Base-by-base conservation (phyloP, 306 rosid species). In the Cucumis cinereus region DNA sequence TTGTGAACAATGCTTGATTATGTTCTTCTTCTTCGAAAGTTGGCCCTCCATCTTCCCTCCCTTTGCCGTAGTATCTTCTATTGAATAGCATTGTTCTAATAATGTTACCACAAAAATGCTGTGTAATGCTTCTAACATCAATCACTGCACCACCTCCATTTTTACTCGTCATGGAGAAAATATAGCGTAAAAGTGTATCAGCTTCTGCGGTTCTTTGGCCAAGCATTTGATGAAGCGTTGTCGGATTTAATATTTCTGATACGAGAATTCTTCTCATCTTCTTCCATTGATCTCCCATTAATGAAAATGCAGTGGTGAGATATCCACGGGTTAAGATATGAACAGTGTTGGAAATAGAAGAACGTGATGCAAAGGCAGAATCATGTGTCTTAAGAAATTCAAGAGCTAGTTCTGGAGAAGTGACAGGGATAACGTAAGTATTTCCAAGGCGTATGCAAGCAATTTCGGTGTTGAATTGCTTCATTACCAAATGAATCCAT, bases 31-130 rank as follows among this genome's bases (percentile, higher is more conserved):
- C 45, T 17, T 35, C 49, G 9, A 16, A 30, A 63, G 47, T 63
- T 63, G 71, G 71, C 24, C 71, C 71, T 16, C 71, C 71, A 63
- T 35, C 71, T 63, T 63, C 24, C 24, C 47, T 63, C 23, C 71
- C 47, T 63, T 35, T 1, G 15, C 47, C 47, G 19, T 63, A 63
- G 23, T 63, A 63, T 2, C 47, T 63, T 63, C 7, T 63, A 3
- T 10, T 63, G 71, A 63, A 63, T 35, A 63, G 15, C 47, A 35
- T 62, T 35, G 24, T 62, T 62, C 22, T 62, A 3, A 62, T 62
- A 2, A 62, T 41, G 12, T 67, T 67, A 6, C 53, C 54, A 12
- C 73, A 67, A 41, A 5, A 68, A 22, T 68, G 74, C 22, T 41
- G 74, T 41, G 55, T 13, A 12, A 41, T 41, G 74, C 55, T 68